Base-by-base conservation (phyloP, 441 rosid species). In the Euphorbia celastroides region DNA sequence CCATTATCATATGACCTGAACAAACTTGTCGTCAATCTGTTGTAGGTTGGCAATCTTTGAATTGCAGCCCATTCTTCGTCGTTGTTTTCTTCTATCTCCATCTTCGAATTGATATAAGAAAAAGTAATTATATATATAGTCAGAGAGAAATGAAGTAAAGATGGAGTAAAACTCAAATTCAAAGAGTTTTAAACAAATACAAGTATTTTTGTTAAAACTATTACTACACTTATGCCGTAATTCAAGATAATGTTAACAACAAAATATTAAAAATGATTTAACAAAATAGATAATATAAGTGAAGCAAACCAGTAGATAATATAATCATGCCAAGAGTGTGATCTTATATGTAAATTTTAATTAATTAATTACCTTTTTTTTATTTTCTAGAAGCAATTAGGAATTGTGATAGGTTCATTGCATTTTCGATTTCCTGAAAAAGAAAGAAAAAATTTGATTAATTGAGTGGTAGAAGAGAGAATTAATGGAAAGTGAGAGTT, bases 31-130 rank as follows among this genome's bases (percentile, higher is more conserved):
- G 57, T 63, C 13, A 63, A 28, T 2, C 57, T 56, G 34, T 54
- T 48, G 28, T 46, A 63, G 26, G 67, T 63, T n/a, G 67, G 57
- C 57, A 63, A 63, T 48, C 42, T 63, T 63, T 48, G 1, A 44
- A 63, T 63, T 13, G 67, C 67, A 27, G 57, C 41, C 67, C 57
- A 63, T 10, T 51, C 59, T 30, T 64, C 68, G 55, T 64, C 59
- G 2, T 51, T 36, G 5, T 63, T 27, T 50, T 63, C 67, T 27
- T 20, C 22, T 3, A 14, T 32, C 46, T 57, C 60, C 60, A 55
- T 55, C 30, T 28, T 31, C 26, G 31, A 31, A 55, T 55, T n/a
- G n/a, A n/a, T n/a, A n/a, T n/a, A n/a, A n/a, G n/a, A n/a, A n/a
- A n/a, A n/a, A n/a, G n/a, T n/a, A n/a, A n/a, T n/a, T n/a, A n/a